These are phyloP conservation scores for Myriosclerotinia curreyana DNA, from an alignment of 2,329 filamentous ascomycete genomes.

Conservation along the genomic window DNA sequence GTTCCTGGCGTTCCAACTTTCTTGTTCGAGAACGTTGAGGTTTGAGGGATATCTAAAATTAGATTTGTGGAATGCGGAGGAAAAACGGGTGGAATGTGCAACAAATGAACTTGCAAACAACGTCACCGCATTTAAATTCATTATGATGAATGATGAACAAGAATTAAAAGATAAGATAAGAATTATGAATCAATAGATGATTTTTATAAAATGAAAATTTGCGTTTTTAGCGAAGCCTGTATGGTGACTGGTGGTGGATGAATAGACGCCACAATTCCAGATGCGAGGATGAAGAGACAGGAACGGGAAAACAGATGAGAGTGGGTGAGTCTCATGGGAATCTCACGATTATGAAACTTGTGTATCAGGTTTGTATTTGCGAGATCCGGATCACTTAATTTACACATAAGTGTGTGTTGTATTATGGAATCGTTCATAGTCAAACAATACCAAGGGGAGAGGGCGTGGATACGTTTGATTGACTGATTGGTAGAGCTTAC, in stretches of 20 bases:
- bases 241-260: not conserved
- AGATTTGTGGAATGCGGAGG: conserved; percentile 5
- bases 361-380: not conserved
- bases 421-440: not conserved
- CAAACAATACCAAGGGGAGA: too few relatives aligned
- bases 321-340: not conserved
- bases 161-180: not conserved
- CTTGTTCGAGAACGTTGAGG: conserved; percentile 73
- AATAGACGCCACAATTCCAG: not conserved
- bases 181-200: conserved; percentile 4
- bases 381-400: not conserved
- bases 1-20: conserved; percentile 82
- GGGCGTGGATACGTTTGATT: too few relatives aligned
- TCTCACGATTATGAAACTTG: too few relatives aligned
- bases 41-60: conserved; percentile 1
- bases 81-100: not conserved
- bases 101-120: not conserved
- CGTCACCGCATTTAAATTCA: not conserved
- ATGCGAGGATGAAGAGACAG: not conserved
- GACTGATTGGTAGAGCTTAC: too few relatives aligned
- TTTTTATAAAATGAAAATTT: not conserved
- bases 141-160: not conserved
- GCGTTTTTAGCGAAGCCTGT: not conserved
- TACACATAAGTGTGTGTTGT: not conserved
- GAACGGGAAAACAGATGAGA: not conserved